Percentiles rank a stretch among this genome's conserved stretches.
Evolutionary conservation across 148 eudicot genomes (phyloP).

Genomic region (Chenopodium formosanum): DNA sequence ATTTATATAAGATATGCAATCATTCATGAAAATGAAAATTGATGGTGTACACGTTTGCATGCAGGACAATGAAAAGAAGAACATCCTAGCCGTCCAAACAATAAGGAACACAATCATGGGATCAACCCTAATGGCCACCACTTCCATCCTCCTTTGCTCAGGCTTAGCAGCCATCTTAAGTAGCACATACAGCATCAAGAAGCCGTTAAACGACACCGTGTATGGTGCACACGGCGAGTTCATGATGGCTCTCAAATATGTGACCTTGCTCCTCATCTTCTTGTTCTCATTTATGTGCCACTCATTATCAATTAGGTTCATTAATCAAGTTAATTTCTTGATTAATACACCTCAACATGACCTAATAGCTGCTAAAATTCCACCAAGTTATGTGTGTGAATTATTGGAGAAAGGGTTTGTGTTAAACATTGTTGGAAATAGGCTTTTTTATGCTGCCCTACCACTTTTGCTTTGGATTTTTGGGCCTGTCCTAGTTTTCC

Average conservation of each 20-base stretch:
- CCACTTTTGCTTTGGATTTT: slow-evolving; percentile 43
- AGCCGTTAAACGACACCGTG: slow-evolving; percentile 72
- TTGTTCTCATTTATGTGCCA: slow-evolving; percentile 79
- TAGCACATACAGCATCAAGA: slow-evolving; percentile 86
- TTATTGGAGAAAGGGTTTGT: slow-evolving; percentile 34
- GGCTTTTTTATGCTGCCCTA: slow-evolving; percentile 38
- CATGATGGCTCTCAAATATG: slow-evolving; percentile 86
- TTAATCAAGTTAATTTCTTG: slow-evolving; percentile 79
- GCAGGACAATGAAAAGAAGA: slow-evolving; percentile 96
- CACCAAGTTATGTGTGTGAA: slow-evolving; percentile 28
- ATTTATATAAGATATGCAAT: background rate
- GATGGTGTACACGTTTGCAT: slow-evolving; percentile 21
- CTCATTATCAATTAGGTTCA: slow-evolving; percentile 79
- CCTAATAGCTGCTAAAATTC: slow-evolving; percentile 6
- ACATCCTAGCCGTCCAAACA: slow-evolving; percentile 91
- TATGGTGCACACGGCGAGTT: slow-evolving; percentile 91
- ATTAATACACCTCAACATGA: slow-evolving; percentile 24
- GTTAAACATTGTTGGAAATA: slow-evolving; percentile 33
- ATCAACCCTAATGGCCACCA: slow-evolving; percentile 94
- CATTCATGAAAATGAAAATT: background rate
- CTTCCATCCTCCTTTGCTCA: slow-evolving; percentile 78
- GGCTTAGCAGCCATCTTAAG: slow-evolving; percentile 91
- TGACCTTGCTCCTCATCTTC: slow-evolving; percentile 62
- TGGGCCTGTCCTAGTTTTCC: slow-evolving; percentile 37
- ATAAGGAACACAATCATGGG: slow-evolving; percentile 95